Evolutionary conservation across 2,329 filamentous ascomycete genomes (phyloP), one percentile per base, ranked within the genome.

Genomic region (Neopestalotiopsis clavispora): DNA sequence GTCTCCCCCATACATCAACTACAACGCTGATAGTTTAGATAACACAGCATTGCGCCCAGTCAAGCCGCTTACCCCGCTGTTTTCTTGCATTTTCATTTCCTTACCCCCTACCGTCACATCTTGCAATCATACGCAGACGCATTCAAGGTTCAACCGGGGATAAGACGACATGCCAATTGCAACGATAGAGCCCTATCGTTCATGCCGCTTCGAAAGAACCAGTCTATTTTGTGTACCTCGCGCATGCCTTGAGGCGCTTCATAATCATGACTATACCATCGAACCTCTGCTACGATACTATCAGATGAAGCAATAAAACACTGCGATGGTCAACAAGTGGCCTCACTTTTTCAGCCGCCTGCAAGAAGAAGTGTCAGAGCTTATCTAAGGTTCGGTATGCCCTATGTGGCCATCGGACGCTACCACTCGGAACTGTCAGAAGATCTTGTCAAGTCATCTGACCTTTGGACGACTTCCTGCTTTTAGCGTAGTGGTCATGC

Each of bases 341-440:
- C 45, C 9, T n/a, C 17, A 52, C 32, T 40, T 32, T n/a, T 28
- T 28, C 30, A 7, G 17, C 58, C 34, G 59, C 57, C 30, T 28
- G 10, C 30, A 14, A 58, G 23, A 32, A 38, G 23, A 28, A 28
- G 34, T 10, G 34, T 3, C 34, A 38, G 34, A 20, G 30, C 40
- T 64, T 64, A 64, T 64, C 61, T 64, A 64, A 45, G 59, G 61
- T 64, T 52, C 61, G 61, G 61, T n/a, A 64, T 64, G 40, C 61
- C 61, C 45, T 38, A 64, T 64, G 23, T 64, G 61, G 61, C 61
- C 40, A 52, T 64, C 34, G 61, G 40, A n/a, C 61, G 34, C 13
- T 20, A 28, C 45, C 17, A n/a, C 20, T 52, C 45, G 45, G n/a
- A 52, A 52, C 17, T 52, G 45, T 52, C 45, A 52, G 45, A 52